Evolutionary conservation across 495 filamentous ascomycete species (phyloP), one percentile per base, ranked within the genome.

Genomic region (Penicillium macrosclerotiorum): DNA sequence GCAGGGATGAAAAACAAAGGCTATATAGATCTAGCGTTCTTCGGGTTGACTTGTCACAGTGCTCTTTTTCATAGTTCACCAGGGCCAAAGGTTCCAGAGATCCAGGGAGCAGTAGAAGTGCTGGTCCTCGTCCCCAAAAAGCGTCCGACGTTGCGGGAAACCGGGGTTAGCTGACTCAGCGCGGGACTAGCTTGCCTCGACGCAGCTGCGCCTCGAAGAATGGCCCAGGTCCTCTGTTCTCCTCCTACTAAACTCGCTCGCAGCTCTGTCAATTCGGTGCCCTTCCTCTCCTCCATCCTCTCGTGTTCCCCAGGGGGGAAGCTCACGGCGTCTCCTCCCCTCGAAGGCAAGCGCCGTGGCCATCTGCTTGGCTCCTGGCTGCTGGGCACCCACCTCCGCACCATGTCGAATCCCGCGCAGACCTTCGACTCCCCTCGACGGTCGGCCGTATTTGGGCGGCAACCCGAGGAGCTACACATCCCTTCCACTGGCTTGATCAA

Each of bases 381-480:
- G n/a, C n/a, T n/a, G n/a, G n/a, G n/a, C n/a, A n/a, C n/a, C n/a
- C 45, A 31, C 45, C 46, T 49, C 30, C 47, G 46, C 53, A 60
- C 35, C 45, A 74, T 75, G 63, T 69, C 75, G 38, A 77, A 71
- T 50, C 66, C 69, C 19, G 49, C 65, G 31, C 72, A 71, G 50
- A 59, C 74, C 14, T 83, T 75, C 61, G 80, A 81, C 22, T 73
- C 74, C 19, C 69, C 76, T 29, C 73, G 81, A 53, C 72, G 80
- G 54, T 60, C 70, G 36, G 69, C 74, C 29, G 62, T 67, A 9
- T 76, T 74, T 45, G 69, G 63, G 20, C 74, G 82, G 37, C 72
- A 77, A 35, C 73, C 78, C 49, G 88, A 91, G 54, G 89, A 94
- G 71, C 76, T 91, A 55, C 88, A 92, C 67, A 84, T 92, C 48